Evolutionary conservation across 345 rosid species (phyloP).

Genomic region (Salix suchowensis): DNA sequence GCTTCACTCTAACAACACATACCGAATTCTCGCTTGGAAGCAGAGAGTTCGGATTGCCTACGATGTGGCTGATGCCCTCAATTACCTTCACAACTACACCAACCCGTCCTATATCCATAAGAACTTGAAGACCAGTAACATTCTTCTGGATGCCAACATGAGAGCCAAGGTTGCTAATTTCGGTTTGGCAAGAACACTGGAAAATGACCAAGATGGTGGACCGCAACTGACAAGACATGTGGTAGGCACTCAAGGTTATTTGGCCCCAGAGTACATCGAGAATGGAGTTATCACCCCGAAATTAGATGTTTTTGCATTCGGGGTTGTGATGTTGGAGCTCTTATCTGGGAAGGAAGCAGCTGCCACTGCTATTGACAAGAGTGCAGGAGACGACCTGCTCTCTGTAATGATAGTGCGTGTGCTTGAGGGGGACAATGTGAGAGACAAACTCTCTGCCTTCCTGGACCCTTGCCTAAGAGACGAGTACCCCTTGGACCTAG

Average conservation of each 20-base stretch:
- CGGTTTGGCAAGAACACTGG: slow-evolving; percentile 62
- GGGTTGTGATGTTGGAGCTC: slow-evolving; percentile 79
- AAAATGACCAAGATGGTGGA: slow-evolving; percentile 38
- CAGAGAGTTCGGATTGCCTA: slow-evolving; percentile 74
- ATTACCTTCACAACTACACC: slow-evolving; percentile 69
- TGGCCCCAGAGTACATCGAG: slow-evolving; percentile 88
- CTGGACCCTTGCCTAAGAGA: slow-evolving; percentile 54
- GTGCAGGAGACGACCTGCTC: slow-evolving; percentile 43
- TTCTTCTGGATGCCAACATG: slow-evolving; percentile 64
- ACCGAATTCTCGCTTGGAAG: slow-evolving; percentile 56
- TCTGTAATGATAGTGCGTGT: slow-evolving; percentile 45
- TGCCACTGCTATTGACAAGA: slow-evolving; percentile 18
- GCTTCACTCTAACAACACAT: slow-evolving; percentile 39
- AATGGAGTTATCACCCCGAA: slow-evolving; percentile 82
- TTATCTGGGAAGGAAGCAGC: slow-evolving; percentile 73
- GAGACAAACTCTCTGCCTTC: slow-evolving; percentile 55
- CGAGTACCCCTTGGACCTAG: slow-evolving; percentile 76
- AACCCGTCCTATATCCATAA: slow-evolving; percentile 80
- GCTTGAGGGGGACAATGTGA: slow-evolving; percentile 64
- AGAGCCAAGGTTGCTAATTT: slow-evolving; percentile 79
- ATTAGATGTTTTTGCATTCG: slow-evolving; percentile 78
- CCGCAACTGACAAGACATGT: slow-evolving; percentile 75
- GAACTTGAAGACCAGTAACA: slow-evolving; percentile 73
- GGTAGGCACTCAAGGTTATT: slow-evolving; percentile 75
- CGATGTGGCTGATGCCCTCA: slow-evolving; percentile 70